A percentile compares a stretch with the other conserved stretches of the same genome.
These are phyloP conservation scores for Trametes hirsuta DNA, from an alignment of 1,284 basidiomycete genomes.

Conservation along the genomic window DNA sequence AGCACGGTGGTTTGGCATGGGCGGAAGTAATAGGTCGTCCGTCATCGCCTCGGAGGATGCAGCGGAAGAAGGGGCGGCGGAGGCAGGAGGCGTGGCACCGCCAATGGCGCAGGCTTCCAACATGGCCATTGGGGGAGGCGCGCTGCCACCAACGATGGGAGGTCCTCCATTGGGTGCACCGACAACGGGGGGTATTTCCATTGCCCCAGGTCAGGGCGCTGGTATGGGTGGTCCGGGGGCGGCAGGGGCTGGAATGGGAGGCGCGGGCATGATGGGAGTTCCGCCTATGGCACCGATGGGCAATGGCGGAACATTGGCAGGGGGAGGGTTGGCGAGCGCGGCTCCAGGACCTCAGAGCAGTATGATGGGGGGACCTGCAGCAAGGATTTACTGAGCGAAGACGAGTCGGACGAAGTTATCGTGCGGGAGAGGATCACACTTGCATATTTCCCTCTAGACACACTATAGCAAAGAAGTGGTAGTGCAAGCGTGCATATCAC, in stretches of 20 bases:
- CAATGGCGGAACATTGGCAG: neutral
- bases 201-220: no score
- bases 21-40: neutral
- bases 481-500: no score
- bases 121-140: neutral
- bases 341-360: neutral
- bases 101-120: neutral
- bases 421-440: neutral
- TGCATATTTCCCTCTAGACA: no score
- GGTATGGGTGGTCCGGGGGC: no score
- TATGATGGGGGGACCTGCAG: neutral
- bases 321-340: neutral
- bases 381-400: neutral
- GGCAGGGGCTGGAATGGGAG: neutral
- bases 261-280: neutral
- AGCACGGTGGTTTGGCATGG: slow-evolving; percentile 1
- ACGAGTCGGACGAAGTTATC: neutral
- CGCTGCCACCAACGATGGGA: neutral
- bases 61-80: neutral
- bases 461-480: no score
- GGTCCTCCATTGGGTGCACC: neutral
- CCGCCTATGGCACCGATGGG: neutral
- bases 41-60: neutral
- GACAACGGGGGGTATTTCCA: no score
- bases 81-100: neutral